A percentile compares a stretch with the other conserved stretches of the same genome.
phyloP scores from a whole-genome alignment of 495 filamentous ascomycete genomes.

The Articulospora tetracladia region DNA sequence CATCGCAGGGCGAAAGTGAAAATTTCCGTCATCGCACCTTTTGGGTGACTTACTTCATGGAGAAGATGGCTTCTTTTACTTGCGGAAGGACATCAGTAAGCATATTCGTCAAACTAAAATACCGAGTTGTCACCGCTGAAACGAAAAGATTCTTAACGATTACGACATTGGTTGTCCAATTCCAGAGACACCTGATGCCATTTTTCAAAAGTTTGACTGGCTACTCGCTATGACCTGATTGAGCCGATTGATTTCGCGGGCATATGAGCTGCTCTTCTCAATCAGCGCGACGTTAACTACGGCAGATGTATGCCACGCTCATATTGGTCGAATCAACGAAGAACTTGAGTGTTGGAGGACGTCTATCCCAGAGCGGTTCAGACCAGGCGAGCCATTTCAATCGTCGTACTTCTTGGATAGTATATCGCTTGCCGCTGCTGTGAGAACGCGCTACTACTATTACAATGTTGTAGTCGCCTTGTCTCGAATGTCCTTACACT shows the following conservation, averaged over 20 bases:
- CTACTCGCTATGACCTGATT: slow-evolving; percentile 27
- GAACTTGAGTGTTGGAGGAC: slow-evolving; percentile 31
- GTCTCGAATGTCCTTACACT: slow-evolving; percentile 28
- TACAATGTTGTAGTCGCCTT: slow-evolving; percentile 30
- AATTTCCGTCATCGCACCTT: slow-evolving; percentile 24
- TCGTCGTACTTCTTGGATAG: neutral
- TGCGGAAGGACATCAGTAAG: slow-evolving; percentile 31
- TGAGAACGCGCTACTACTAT: slow-evolving; percentile 20
- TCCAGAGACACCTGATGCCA: slow-evolving; percentile 25
- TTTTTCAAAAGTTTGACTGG: slow-evolving; percentile 33
- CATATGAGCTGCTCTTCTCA: slow-evolving; percentile 32
- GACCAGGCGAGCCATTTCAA: slow-evolving; percentile 20
- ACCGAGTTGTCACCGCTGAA: neutral
- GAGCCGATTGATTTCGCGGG: slow-evolving; percentile 27
- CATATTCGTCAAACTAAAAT: neutral
- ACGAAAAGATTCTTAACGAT: slow-evolving; percentile 22
- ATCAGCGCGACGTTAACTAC: slow-evolving; percentile 27
- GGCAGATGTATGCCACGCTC: slow-evolving; percentile 15
- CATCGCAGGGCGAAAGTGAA: slow-evolving; percentile 2
- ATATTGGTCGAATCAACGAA: slow-evolving; percentile 26
- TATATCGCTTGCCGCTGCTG: neutral
- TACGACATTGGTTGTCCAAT: slow-evolving; percentile 32
- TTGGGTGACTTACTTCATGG: slow-evolving; percentile 35
- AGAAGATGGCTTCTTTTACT: slow-evolving; percentile 31
- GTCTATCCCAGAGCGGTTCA: slow-evolving; percentile 25